Conservation (phyloP, 768 basidiomycete species). For the Macrolepiota dolichaula region DNA sequence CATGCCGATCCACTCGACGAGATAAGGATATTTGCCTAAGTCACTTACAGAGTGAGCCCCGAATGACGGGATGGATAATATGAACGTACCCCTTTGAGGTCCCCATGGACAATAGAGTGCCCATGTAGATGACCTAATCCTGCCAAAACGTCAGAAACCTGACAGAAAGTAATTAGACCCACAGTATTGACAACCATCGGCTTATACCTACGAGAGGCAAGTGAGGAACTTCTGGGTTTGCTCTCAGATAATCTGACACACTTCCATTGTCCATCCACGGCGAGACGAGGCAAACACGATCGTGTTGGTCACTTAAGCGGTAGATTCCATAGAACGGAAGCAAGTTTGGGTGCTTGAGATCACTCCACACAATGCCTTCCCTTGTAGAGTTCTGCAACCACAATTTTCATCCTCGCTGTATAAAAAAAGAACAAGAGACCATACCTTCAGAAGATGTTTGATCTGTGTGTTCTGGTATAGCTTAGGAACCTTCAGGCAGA, state of each 20-base stretch:
- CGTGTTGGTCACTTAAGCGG: neutral
- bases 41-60: neutral
- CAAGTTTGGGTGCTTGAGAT: slow-evolving; percentile 11
- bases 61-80: neutral
- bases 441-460: slow-evolving; percentile 21
- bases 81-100: slow-evolving; percentile 38
- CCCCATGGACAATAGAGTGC: slow-evolving; percentile 39
- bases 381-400: neutral
- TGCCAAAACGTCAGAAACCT: slow-evolving; percentile 35
- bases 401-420: neutral
- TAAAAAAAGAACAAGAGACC: neutral
- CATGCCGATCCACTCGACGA: slow-evolving; percentile 25
- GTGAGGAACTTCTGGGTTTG: neutral
- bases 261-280: slow-evolving; percentile 16
- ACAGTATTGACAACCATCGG: neutral
- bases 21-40: slow-evolving; percentile 36
- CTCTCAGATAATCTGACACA: slow-evolving; percentile 7
- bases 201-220: neutral
- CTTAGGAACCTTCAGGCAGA: slow-evolving; percentile 24
- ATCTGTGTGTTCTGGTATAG: slow-evolving; percentile 19
- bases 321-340: slow-evolving; percentile 16
- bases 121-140: slow-evolving; percentile 37
- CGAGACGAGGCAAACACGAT: slow-evolving; percentile 9
- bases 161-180: neutral
- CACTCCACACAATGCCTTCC: slow-evolving; percentile 15